Evolutionary conservation across 1,139 yeast species (phyloP).

Genomic region (Geotrichum aggregatum): DNA sequence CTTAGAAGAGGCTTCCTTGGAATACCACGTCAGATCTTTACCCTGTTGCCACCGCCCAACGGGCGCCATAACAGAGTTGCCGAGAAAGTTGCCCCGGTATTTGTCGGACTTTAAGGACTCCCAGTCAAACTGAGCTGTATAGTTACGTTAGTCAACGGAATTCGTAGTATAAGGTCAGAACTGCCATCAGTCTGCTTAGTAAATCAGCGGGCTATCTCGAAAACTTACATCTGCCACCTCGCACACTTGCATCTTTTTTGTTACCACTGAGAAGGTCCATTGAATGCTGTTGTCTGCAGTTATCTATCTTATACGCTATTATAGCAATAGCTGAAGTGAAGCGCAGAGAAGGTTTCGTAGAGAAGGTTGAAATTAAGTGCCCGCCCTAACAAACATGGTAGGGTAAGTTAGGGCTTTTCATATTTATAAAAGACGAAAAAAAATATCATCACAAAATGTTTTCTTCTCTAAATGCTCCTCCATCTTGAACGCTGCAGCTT

Average conservation of each 20-base stretch:
- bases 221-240: constrained; percentile 34
- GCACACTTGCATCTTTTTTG: constrained; percentile 28
- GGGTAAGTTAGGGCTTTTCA: constrained; percentile 1
- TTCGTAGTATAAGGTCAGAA: not conserved
- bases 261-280: constrained; percentile 28
- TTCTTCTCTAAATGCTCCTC: not conserved
- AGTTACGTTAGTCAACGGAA: not conserved
- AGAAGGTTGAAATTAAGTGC: no score
- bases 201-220: no score
- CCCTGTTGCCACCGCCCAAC: constrained; percentile 32
- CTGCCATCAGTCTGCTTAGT: no score
- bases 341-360: not conserved
- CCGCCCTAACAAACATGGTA: not conserved
- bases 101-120: constrained; percentile 32
- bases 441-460: not conserved
- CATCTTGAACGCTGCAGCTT: no score
- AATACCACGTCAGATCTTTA: constrained; percentile 32
- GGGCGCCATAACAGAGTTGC: constrained; percentile 33
- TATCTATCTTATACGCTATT: no score
- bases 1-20: constrained; percentile 22
- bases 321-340: not conserved
- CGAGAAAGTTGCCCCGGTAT: constrained; percentile 32
- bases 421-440: not conserved
- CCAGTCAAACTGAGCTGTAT: constrained; percentile 28
- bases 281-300: no score